Conservation (phyloP, 176 grass and related monocot genomes). For the Triticum aestivum region DNA sequence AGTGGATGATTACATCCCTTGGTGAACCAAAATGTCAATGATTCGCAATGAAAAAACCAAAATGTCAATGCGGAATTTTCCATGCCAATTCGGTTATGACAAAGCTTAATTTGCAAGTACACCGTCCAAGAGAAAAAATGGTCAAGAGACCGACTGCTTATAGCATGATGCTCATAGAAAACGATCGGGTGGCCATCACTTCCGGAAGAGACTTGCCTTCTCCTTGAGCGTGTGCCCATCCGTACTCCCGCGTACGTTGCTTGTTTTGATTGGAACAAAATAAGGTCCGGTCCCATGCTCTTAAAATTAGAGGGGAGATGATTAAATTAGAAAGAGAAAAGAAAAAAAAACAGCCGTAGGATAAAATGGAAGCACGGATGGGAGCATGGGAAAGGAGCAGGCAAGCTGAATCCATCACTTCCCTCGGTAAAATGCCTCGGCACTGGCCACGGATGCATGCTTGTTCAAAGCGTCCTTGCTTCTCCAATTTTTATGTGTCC, state of each 20-base stretch:
- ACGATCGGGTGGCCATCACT: not conserved
- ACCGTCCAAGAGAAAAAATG: not conserved
- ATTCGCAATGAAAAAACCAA: not conserved
- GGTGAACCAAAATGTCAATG: conserved; percentile 11
- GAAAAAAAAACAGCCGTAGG: too few relatives aligned
- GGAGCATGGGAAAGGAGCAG: too few relatives aligned
- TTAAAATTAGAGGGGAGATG: too few relatives aligned
- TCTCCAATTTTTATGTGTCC: not conserved
- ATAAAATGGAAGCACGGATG: too few relatives aligned
- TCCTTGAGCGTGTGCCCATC: too few relatives aligned
- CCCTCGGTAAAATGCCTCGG: not conserved
- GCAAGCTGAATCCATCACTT: not conserved
- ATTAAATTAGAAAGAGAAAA: too few relatives aligned
- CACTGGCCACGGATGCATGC: not conserved
- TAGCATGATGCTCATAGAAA: not conserved
- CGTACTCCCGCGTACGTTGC: too few relatives aligned
- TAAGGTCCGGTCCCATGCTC: too few relatives aligned
- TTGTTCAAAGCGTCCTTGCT: not conserved
- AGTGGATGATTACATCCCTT: not conserved
- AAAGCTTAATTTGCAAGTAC: not conserved
- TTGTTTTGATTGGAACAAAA: too few relatives aligned
- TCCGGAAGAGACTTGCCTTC: not conserved
- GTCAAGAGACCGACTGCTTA: not conserved
- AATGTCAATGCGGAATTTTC: conserved; percentile 28
- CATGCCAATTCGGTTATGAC: not conserved